Evolutionary conservation across 2,329 filamentous ascomycete species (phyloP).

Genomic region (Trichoderma sp.): DNA sequence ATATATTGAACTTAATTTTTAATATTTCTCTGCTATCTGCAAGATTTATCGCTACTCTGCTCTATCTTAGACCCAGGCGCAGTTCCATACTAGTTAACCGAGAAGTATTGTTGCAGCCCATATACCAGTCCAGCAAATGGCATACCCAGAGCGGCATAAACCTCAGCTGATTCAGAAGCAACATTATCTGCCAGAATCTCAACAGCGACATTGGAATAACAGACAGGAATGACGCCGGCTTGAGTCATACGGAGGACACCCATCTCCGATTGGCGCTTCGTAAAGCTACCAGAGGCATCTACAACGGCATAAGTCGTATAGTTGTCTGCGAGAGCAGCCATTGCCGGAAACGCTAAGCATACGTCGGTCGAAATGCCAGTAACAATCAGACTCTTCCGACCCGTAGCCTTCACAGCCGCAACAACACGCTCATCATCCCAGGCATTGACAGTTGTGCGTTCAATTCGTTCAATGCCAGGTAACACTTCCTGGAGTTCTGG

Average conservation of each 20-base stretch:
- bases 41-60: background rate
- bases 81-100: background rate
- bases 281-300: background rate
- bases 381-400: background rate
- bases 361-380: background rate
- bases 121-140: background rate
- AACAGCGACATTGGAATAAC: background rate
- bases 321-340: background rate
- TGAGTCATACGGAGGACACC: background rate
- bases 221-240: background rate
- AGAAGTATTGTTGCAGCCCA: background rate
- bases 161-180: background rate
- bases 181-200: background rate
- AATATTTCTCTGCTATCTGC: background rate
- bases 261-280: background rate
- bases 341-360: background rate
- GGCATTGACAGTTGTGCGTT: conserved; percentile 2
- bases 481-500: background rate
- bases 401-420: background rate
- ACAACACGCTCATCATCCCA: background rate
- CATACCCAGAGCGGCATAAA: background rate
- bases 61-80: background rate
- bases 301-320: background rate
- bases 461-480: background rate
- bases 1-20: background rate